Percentiles rank a stretch among this genome's conserved stretches.
These are phyloP conservation scores for Verticillium zaregamsianum DNA, from an alignment of 2,329 filamentous ascomycete genomes.

Conservation along the genomic window DNA sequence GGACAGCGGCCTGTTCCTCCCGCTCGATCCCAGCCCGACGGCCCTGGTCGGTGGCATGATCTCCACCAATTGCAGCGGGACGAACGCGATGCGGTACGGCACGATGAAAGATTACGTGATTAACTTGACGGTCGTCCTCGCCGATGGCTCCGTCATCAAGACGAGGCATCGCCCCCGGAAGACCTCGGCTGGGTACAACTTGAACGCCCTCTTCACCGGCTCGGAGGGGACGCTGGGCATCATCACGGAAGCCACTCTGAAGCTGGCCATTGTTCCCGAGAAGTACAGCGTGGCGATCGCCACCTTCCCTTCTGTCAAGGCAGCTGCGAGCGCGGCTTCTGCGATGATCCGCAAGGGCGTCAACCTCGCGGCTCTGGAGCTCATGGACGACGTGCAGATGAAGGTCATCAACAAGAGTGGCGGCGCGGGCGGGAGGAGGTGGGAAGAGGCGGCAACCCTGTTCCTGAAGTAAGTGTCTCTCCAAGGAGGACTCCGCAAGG, in stretches of 20 bases:
- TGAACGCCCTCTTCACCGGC: conserved; percentile 65
- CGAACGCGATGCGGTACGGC: conserved; percentile 60
- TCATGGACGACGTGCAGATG: conserved; percentile 65
- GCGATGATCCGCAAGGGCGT: conserved; percentile 61
- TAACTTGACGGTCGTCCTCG: conserved; percentile 66
- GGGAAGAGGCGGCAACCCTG: conserved; percentile 67
- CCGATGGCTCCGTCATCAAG: conserved; percentile 63
- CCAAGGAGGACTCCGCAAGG: too few species aligned
- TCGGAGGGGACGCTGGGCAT: conserved; percentile 69
- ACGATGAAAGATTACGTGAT: conserved; percentile 76
- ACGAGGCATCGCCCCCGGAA: conserved; percentile 64
- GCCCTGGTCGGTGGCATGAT: conserved; percentile 58
- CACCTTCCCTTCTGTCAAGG: conserved; percentile 53
- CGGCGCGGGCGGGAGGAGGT: conserved; percentile 52
- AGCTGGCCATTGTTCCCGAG: conserved; percentile 60
- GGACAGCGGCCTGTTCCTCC: conserved; percentile 61
- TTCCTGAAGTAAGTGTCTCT: conserved; percentile 64
- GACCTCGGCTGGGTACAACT: conserved; percentile 67
- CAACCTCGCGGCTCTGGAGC: conserved; percentile 61
- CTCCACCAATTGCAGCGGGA: conserved; percentile 63
- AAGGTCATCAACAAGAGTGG: conserved; percentile 59
- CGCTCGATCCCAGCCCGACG: conserved; percentile 63
- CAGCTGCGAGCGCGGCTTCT: conserved; percentile 61
- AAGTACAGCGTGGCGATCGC: conserved; percentile 63
- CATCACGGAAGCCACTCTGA: conserved; percentile 66